These are phyloP conservation scores for Excoecaria agallocha DNA, from an alignment of 345 rosid genomes.

Conservation along the genomic window DNA sequence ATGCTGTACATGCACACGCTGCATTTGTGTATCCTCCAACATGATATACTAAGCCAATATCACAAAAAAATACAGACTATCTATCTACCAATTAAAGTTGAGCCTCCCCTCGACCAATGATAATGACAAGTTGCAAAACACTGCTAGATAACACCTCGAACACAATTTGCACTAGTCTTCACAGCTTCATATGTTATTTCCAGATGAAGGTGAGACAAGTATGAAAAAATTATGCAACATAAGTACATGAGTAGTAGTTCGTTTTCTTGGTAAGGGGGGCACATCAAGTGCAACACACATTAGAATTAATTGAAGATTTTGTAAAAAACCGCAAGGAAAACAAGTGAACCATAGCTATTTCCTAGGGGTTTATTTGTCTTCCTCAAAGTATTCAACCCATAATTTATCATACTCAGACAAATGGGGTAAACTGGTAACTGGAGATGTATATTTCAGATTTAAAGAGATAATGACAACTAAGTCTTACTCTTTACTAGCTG, in stretches of 20 bases:
- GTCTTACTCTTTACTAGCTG: too few relatives aligned
- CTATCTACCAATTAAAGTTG: not conserved
- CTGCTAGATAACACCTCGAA: not conserved
- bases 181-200: not conserved
- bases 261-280: not conserved
- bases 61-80: too few relatives aligned
- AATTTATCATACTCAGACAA: not conserved
- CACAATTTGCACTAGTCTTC: not conserved
- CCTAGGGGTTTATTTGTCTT: too few relatives aligned
- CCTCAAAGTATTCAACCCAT: not conserved
- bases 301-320: not conserved
- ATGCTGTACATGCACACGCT: not conserved
- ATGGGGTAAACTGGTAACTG: not conserved
- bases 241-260: too few relatives aligned
- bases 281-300: not conserved
- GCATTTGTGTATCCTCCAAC: not conserved
- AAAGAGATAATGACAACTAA: too few relatives aligned
- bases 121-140: not conserved
- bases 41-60: not conserved
- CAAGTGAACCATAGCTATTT: not conserved
- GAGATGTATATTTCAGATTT: not conserved
- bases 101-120: not conserved
- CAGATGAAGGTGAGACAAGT: not conserved
- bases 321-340: not conserved
- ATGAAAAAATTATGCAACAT: not conserved